phyloP scores from a whole-genome alignment of 148 eudicot genomes.

The Rhododendron mucronatum region DNA sequence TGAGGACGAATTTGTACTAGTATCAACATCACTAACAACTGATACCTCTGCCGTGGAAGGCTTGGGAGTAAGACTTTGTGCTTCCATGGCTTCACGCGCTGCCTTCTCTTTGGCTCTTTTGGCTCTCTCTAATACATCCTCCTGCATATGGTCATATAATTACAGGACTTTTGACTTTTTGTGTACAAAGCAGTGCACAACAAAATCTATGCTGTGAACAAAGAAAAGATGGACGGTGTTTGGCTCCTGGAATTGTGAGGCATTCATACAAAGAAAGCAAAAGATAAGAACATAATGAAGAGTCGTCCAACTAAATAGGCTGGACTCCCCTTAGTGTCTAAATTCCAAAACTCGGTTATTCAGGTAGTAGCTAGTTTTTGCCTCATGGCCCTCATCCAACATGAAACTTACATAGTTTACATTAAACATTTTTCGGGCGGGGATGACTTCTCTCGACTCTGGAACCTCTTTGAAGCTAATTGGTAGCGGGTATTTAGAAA shows the following conservation, averaged over 20 bases:
- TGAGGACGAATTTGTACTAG: slow-evolving; percentile 11
- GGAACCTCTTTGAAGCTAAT: neutral
- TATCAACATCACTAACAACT: slow-evolving; percentile 15
- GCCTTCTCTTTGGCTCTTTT: slow-evolving; percentile 74
- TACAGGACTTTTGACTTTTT: neutral
- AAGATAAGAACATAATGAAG: neutral
- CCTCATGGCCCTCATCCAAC: neutral
- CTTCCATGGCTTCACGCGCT: slow-evolving; percentile 68
- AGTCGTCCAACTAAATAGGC: neutral
- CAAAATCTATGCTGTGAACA: neutral
- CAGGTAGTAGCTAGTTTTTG: neutral
- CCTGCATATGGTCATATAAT: slow-evolving; percentile 36
- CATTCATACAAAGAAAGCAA: neutral
- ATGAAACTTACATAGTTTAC: neutral
- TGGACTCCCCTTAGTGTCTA: neutral
- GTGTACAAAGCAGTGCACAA: neutral
- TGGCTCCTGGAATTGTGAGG: neutral
- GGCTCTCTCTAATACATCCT: slow-evolving; percentile 88
- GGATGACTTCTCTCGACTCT: neutral
- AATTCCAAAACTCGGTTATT: neutral
- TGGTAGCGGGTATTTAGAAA: neutral
- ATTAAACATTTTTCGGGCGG: neutral
- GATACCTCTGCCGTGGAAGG: slow-evolving; percentile 19
- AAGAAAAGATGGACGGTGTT: neutral
- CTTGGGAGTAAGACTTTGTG: slow-evolving; percentile 39